Base-by-base conservation (phyloP, 768 basidiomycete species). In the Phanerodontia chrysosporium region DNA sequence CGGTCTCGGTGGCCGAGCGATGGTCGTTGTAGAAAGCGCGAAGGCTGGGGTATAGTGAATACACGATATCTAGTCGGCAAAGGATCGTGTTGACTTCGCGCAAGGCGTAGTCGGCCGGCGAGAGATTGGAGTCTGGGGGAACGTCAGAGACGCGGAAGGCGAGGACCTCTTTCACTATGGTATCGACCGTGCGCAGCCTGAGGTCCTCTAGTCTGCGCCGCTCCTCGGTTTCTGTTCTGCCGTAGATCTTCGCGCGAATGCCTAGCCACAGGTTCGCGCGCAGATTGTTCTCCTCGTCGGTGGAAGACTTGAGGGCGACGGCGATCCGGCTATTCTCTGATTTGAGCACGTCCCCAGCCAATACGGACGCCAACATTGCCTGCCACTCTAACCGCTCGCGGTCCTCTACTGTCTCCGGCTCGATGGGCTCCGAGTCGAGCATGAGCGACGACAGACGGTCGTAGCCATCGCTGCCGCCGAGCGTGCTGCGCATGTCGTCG, bases 311-410 rank as follows among this genome's bases (percentile, higher is more conserved):
- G 51, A 93, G 76, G 16, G 85, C 90, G 49, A 85, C 86, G 28
- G 90, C 89, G 60, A 98, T 95, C 58, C 97, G 85, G 25, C 90
- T 90, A 74, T 94, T 97, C 75, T 98, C 97, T 0, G 92, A 90
- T 70, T 89, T 92, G 63, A 99, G 83, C 12, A 99, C 94, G 66
- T 98, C 95, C 10, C 97, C 95, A 29, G 85, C 84, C 48, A 99
- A 80, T 25, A 98, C 96, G 29, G 95, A 96, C 13, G 92, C 84
- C 30, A 98, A 83, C 86, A 98, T 89, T 18, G 89, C 89, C 72
- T 95, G 94, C 97, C 97, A 98, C 73, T 97, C 95, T 49, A 95
- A 73, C 27, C 95, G 80, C 66, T 94, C 90, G 61, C 83, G 80
- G 67, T 93, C 89, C 66, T 90, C 84, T 55, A 80, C 76, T 1